A percentile compares a stretch with the other conserved stretches of the same genome.
Evolutionary conservation across 2,329 filamentous ascomycete species (phyloP).

Genomic region (Xylaria sp.): DNA sequence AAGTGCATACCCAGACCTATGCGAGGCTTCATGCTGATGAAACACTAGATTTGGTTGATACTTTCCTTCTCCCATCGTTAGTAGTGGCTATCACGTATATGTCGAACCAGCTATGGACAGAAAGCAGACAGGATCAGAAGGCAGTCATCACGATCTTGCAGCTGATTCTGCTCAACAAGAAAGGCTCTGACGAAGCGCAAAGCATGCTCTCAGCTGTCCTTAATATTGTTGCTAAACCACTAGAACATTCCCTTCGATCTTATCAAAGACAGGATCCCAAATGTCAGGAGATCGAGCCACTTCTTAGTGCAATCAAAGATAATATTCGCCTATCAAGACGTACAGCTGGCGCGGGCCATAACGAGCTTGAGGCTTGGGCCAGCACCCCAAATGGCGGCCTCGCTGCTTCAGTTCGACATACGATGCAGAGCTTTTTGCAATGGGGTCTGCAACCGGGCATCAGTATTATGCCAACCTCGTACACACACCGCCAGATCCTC

Average conservation of each 20-base stretch:
- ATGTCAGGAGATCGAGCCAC: constrained; percentile 75
- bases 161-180: constrained; percentile 75
- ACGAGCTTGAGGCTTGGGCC: constrained; percentile 76
- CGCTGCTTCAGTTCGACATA: constrained; percentile 66
- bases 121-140: constrained; percentile 70
- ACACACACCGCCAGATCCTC: constrained; percentile 78
- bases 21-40: constrained; percentile 38
- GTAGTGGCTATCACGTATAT: constrained; percentile 79
- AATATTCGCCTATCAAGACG: constrained; percentile 69
- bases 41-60: constrained; percentile 75
- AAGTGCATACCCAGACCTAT: constrained; percentile 49
- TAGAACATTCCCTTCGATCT: constrained; percentile 74
- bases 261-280: constrained; percentile 74
- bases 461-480: constrained; percentile 69
- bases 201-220: constrained; percentile 77
- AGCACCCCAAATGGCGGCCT: constrained; percentile 67
- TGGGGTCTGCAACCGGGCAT: constrained; percentile 72
- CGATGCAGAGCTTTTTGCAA: constrained; percentile 70
- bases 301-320: constrained; percentile 73
- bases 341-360: constrained; percentile 69
- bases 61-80: constrained; percentile 81
- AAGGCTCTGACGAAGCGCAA: constrained; percentile 76
- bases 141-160: constrained; percentile 78
- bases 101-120: constrained; percentile 74
- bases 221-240: constrained; percentile 74